Evolutionary conservation across 2,329 filamentous ascomycete genomes (phyloP), one percentile per base, ranked within the genome.

Genomic region (Exophiala sp.): DNA sequence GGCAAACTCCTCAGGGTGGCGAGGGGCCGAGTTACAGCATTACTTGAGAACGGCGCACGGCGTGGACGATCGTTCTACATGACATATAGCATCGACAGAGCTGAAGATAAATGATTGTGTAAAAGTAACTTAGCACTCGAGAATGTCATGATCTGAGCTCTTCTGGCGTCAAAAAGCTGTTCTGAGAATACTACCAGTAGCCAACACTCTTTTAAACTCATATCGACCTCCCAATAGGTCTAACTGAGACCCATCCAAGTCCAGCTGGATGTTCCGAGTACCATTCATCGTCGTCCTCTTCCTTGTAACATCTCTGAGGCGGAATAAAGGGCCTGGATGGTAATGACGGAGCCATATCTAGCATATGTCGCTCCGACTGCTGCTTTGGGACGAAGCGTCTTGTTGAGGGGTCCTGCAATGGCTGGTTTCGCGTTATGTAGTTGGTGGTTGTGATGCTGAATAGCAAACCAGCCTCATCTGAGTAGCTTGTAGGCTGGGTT

Each of bases 1-100:
- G 90, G 90, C 84, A 90, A 64, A 94, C 94, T 32, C 94, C 94
- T 5, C 91, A 96, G 69, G 91, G 94, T 62, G 94, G 92, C 47
- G 94, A 86, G 66, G 83, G 83, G 3, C 83, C 83, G 7, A 85
- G 85, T 67, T 86, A 86, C 65, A 76, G 78, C 49, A 77, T 85
- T 72, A 86, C 82, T 44, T 78, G 67, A 65, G 36, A 42, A 4
- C 11, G 9, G 5, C n/a, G 12, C 12, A 34, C 24, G 21, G 21
- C 5, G 7, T 14, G 18, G 18, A 49, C 20, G 20, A 16, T 12
- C 20, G 12, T 5, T 42, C 5, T 42, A 16, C 11, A 42, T 18
- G 18, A n/a, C 40, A 6, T 11, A 16, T 16, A 42, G 3, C 32
- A 9, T 12, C 5, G 20, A 11, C 7, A 18, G 24, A 29, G 7